Percentiles rank a stretch among this genome's conserved stretches.
Evolutionary conservation across 2,329 filamentous ascomycete species (phyloP).

Genomic region (Exophiala sideris): DNA sequence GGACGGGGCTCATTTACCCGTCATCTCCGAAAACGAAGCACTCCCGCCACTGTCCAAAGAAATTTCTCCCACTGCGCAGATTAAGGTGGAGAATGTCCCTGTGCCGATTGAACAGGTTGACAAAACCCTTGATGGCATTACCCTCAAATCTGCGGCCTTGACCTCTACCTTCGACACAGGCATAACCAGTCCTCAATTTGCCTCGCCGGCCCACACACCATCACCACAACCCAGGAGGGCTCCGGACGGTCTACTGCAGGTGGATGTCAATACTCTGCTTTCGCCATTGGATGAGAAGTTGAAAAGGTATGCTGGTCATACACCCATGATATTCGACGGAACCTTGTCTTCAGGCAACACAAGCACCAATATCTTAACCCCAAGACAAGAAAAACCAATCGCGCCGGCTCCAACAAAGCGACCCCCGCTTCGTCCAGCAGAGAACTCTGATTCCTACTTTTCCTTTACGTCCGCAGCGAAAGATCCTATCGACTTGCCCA

Average conservation of each 20-base stretch:
- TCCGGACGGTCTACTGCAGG: conserved; percentile 32
- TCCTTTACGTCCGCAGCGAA: conserved; percentile 22
- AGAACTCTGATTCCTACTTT: conserved; percentile 42
- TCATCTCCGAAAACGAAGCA: conserved; percentile 34
- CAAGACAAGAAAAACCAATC: conserved; percentile 34
- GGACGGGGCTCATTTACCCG: conserved; percentile 27
- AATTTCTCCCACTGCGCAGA: conserved; percentile 31
- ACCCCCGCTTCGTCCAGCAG: conserved; percentile 34
- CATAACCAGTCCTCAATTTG: conserved; percentile 42
- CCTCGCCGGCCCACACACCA: conserved; percentile 30
- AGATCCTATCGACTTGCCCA: not conserved
- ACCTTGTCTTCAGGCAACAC: conserved; percentile 30
- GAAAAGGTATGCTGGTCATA: conserved; percentile 42
- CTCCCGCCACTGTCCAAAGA: conserved; percentile 38
- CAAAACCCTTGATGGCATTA: conserved; percentile 46
- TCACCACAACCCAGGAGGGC: conserved; percentile 20
- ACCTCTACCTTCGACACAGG: conserved; percentile 41
- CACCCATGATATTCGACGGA: conserved; percentile 43
- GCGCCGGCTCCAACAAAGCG: conserved; percentile 32
- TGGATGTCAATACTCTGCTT: conserved; percentile 29
- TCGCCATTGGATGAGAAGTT: conserved; percentile 39
- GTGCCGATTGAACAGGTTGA: conserved; percentile 47
- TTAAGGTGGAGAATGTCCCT: conserved; percentile 27
- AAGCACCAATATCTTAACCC: conserved; percentile 21
- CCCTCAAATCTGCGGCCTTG: conserved; percentile 44